Base-by-base conservation (phyloP, 2,329 filamentous ascomycete species). In the Nothophaeocryptopus gaeumannii region DNA sequence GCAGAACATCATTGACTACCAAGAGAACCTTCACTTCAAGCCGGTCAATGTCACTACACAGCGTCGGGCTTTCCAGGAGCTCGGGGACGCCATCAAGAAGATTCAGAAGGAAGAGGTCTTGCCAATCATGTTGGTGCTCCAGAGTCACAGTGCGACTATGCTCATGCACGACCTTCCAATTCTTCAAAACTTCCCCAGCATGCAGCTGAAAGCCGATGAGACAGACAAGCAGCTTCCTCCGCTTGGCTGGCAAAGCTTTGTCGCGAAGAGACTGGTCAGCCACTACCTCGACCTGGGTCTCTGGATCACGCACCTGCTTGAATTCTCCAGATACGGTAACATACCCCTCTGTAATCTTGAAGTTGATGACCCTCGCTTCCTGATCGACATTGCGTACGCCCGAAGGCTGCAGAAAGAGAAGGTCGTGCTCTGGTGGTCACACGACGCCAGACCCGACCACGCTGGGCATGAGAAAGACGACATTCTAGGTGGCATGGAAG, bases 361-460 rank as follows among this genome's bases (percentile, higher is more conserved):
- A 68, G 85, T 85, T 37, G 93, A 97, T 59, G 93, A 99, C 62
- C 92, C 93, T 26, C 83, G 89, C 2, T 97, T 93, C 73, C 74
- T 99, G 47, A 99, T 99, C 60, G 93, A 99, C 66, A 83, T 99
- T 47, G 88, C 92, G 0, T 99, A 97, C 67, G 93, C 93, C 0
- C 80, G 95, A 49, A 82, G 91, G 13, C 74, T 99, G 44, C 89
- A 96, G 64, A 86, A 88, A 58, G 96, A 92, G 65, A 90, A 91
- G 50, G 89, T 99, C 1, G 88, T 99, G 5, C 76, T 99, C 5
- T 99, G 93, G 93, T 99, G 93, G 93, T 97, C 92, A 13, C 78
- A 82, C 8, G 85, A 86, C 5, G 83, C 92, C 0, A 83, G 86
- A 44, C 93, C 95, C 1, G 93, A 99, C 66, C 93, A 99, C 70